Conservation (phyloP, 1,139 yeast genomes). For the Hyphopichia khmerensis region DNA sequence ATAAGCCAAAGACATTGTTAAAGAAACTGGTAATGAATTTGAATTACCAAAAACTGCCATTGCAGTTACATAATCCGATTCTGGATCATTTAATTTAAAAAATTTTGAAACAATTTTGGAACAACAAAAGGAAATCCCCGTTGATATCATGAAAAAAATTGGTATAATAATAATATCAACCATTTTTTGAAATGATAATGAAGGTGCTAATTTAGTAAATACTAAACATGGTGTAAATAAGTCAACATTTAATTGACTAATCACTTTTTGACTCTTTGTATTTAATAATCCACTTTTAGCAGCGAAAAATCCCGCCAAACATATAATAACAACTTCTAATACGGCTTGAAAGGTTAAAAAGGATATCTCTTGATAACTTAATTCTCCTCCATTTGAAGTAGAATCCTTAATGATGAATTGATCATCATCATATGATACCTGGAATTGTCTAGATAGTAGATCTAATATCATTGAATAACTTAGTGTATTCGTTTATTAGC, state of each 20-base stretch:
- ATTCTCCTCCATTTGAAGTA: slow-evolving; percentile 6
- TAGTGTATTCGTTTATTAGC: no score
- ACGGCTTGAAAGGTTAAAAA: slow-evolving; percentile 77
- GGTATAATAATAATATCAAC: slow-evolving; percentile 73
- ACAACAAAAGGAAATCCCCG: slow-evolving; percentile 58
- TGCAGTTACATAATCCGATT: slow-evolving; percentile 78
- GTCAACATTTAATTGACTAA: slow-evolving; percentile 71
- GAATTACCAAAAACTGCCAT: slow-evolving; percentile 89
- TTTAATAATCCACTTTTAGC: slow-evolving; percentile 60
- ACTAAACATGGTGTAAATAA: slow-evolving; percentile 83
- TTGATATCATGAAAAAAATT: slow-evolving; percentile 63
- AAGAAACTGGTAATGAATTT: slow-evolving; percentile 76
- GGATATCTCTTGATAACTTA: slow-evolving; percentile 57
- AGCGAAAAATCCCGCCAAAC: slow-evolving; percentile 69
- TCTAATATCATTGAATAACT: not conserved
- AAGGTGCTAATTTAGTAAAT: slow-evolving; percentile 75
- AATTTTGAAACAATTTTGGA: slow-evolving; percentile 49
- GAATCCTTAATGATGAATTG: not conserved
- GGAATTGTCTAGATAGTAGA: slow-evolving; percentile 1
- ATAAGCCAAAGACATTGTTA: slow-evolving; percentile 68
- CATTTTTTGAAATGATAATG: slow-evolving; percentile 64
- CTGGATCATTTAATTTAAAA: slow-evolving; percentile 57
- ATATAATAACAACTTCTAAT: slow-evolving; percentile 70
- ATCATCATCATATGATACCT: not conserved
- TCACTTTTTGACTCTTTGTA: slow-evolving; percentile 60